These are phyloP conservation scores for Syzygium oleosum DNA, from an alignment of 345 rosid species.

Conservation along the genomic window DNA sequence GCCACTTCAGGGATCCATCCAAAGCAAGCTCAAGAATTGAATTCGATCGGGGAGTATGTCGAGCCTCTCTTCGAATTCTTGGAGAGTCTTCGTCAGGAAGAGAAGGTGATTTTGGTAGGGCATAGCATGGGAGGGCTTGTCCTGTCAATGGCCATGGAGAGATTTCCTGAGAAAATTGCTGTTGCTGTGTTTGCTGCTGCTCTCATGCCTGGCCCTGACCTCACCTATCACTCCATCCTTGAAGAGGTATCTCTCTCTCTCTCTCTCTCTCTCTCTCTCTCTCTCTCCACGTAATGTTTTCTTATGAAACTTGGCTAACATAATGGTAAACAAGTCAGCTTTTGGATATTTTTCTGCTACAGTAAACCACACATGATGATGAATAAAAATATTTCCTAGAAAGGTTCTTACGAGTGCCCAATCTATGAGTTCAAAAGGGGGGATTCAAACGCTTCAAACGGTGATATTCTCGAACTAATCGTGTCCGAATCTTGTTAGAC, in stretches of 20 bases:
- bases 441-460: too few relatives aligned
- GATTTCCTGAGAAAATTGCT: slow-evolving; percentile 24
- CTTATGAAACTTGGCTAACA: not conserved
- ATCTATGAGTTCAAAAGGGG: too few relatives aligned
- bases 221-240: slow-evolving; percentile 2
- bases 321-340: not conserved
- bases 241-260: slow-evolving; percentile 27
- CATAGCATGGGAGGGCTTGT: slow-evolving; percentile 25
- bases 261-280: not conserved
- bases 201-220: slow-evolving; percentile 25
- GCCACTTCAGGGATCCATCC: slow-evolving; percentile 22
- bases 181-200: slow-evolving; percentile 21
- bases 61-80: slow-evolving; percentile 27
- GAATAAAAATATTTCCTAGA: not conserved
- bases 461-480: too few relatives aligned
- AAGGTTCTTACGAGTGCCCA: not conserved
- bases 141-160: slow-evolving; percentile 31
- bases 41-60: slow-evolving; percentile 13
- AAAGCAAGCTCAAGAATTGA: slow-evolving; percentile 9
- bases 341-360: not conserved
- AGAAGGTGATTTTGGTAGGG: slow-evolving; percentile 31
- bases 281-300: not conserved
- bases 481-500: too few relatives aligned
- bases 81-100: slow-evolving; percentile 13
- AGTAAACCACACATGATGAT: not conserved